Base-by-base conservation (phyloP, 2,329 filamentous ascomycete species). In the Leptographium procerum region DNA sequence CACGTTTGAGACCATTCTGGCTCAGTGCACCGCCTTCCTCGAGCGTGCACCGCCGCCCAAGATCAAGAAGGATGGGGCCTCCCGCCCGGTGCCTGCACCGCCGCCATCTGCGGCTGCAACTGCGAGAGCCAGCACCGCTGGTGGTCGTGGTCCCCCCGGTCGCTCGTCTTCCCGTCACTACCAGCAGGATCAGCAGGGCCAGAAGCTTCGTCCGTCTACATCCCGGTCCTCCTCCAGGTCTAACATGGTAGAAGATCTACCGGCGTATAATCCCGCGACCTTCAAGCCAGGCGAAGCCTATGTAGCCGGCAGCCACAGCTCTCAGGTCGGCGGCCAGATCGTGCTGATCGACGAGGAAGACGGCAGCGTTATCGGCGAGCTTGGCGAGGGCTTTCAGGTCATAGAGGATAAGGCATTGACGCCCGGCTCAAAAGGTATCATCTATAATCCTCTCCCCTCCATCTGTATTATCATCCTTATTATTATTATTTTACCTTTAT, bases 301-400 rank as follows among this genome's bases (percentile, higher is more conserved):
- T 67, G 84, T 82, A 14, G 75, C 80, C 58, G 83, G 83, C 19
- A 83, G 80, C 65, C 77, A 80, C 56, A 84, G 82, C 66, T 75
- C 76, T 4, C 52, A 59, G 19, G 79, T 84, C 57, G 70, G 82
- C 40, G 89, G 91, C 19, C 85, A 94, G 70, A 92, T 96, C 65
- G 92, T 99, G 6, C 79, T 99, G 11, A 78, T 99, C 19, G 91
- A 99, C 68, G 94, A 99, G 72, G 92, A 97, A 69, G 88, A 99
- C 72, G 94, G 94, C 56, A 95, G 89, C 65, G 88, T 99, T 10
- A 88, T 99, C 31, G 94, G 94, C 52, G 92, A 99, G 55, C 60
- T 66, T 3, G 60, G 63, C 28, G 61, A 64, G 8, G 61, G 63
- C 29, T 63, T 63, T 36, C 53, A 62, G 29, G 63, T 66, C 22